These are phyloP conservation scores for Blastocystis sp. DNA, from an alignment of 352 stramenopile species.

Conservation along the genomic window DNA sequence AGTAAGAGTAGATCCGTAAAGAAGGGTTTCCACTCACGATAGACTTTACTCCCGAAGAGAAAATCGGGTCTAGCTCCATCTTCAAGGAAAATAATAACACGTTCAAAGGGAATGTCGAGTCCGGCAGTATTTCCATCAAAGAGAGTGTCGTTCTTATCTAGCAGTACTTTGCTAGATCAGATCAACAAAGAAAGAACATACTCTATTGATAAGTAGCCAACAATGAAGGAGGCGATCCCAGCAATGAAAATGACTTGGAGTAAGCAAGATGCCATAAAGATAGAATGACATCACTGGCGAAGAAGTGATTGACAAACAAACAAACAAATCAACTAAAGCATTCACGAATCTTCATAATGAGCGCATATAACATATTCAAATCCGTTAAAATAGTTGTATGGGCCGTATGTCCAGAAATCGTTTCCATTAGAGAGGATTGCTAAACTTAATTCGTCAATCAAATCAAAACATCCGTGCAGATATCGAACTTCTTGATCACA, in stretches of 20 bases:
- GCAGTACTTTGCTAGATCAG: neutral
- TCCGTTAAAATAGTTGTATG: constrained; percentile 27
- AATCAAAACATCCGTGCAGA: neutral
- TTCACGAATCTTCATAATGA: constrained; percentile 53
- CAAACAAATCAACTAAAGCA: constrained; percentile 12
- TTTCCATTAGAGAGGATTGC: neutral
- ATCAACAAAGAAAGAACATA: neutral
- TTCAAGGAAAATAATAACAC: constrained; percentile 31
- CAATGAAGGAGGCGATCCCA: constrained; percentile 4
- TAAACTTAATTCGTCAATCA: neutral
- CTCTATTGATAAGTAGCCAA: constrained; percentile 49
- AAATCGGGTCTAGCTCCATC: constrained; percentile 42
- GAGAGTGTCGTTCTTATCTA: neutral
- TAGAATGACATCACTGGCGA: neutral
- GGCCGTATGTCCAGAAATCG: neutral
- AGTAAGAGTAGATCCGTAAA: neutral
- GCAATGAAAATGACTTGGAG: neutral
- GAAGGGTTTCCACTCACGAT: neutral
- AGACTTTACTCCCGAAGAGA: constrained; percentile 5
- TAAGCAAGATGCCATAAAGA: neutral
- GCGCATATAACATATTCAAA: constrained; percentile 14
- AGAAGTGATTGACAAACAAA: neutral
- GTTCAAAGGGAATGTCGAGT: neutral
- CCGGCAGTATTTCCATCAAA: neutral
- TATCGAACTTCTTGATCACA: constrained; percentile 29